Percentiles rank a stretch among this genome's conserved stretches.
phyloP scores from a whole-genome alignment of 1,139 yeast species.

The Debaryomyces robertsiae region DNA sequence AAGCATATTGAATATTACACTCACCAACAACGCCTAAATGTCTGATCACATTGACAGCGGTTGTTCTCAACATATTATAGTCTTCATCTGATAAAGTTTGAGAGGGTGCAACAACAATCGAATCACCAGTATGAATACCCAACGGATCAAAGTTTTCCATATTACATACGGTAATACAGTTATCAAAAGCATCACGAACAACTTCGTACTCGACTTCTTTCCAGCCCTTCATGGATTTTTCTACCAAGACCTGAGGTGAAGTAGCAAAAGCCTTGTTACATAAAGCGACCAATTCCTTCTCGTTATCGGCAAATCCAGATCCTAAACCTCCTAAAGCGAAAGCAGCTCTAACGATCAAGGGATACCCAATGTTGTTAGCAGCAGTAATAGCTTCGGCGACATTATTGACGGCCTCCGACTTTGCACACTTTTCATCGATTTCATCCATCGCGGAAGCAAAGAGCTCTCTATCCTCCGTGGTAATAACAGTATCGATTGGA shows the following conservation, averaged over 20 bases:
- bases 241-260: constrained; percentile 94
- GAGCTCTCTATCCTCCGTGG: constrained; percentile 96
- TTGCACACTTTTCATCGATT: constrained; percentile 92
- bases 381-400: constrained; percentile 83
- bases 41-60: constrained; percentile 96
- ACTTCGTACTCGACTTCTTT: constrained; percentile 98
- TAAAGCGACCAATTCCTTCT: constrained; percentile 75
- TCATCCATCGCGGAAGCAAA: constrained; percentile 95
- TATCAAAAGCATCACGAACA: constrained; percentile 95
- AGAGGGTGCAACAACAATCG: constrained; percentile 98
- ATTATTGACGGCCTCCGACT: constrained; percentile 80
- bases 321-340: constrained; percentile 98
- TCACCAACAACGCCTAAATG: constrained; percentile 99
- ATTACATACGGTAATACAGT: constrained; percentile 98
- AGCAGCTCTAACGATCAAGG: constrained; percentile 97
- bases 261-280: constrained; percentile 94
- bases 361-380: constrained; percentile 87
- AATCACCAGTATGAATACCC: constrained; percentile 99
- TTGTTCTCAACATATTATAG: constrained; percentile 96
- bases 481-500: constrained; percentile 90
- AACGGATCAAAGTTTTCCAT: constrained; percentile 99
- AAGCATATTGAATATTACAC: constrained; percentile 97
- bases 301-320: constrained; percentile 95
- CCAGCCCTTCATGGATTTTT: constrained; percentile 98
- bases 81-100: constrained; percentile 97